Evolutionary conservation across 306 rosid genomes (phyloP).

Genomic region (Luffa acutangula): DNA sequence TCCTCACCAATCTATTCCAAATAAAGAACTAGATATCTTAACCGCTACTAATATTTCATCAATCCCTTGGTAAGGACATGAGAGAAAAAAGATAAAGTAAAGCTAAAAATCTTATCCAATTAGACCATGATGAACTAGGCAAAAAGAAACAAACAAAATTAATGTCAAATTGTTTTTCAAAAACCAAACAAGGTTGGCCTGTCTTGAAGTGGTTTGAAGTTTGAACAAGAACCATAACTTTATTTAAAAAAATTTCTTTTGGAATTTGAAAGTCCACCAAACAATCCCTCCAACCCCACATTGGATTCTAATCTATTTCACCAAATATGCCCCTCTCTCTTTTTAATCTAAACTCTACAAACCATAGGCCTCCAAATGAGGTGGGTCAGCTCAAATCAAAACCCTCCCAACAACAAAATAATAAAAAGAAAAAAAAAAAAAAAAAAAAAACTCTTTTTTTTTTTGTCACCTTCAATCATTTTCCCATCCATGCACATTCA

Average conservation of each 20-base stretch:
- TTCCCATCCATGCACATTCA: conserved; percentile 27
- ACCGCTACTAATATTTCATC: too few relatives aligned
- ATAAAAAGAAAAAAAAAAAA: too few relatives aligned
- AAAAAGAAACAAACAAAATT: not conserved
- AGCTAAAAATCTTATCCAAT: not conserved
- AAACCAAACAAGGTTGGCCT: not conserved
- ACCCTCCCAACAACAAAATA: not conserved
- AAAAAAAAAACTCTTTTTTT: not conserved
- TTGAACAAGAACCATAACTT: not conserved
- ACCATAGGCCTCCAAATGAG: conserved; percentile 23
- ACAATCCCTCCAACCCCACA: conserved; percentile 44
- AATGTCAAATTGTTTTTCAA: not conserved
- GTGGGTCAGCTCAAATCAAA: conserved; percentile 25
- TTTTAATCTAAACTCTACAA: conserved; percentile 27
- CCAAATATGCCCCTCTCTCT: conserved; percentile 19
- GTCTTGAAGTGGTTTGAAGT: not conserved
- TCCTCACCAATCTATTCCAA: too few relatives aligned
- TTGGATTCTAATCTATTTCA: conserved; percentile 59
- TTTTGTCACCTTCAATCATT: not conserved
- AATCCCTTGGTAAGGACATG: too few relatives aligned
- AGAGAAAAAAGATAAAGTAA: too few relatives aligned
- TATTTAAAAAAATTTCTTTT: not conserved
- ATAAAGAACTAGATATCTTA: too few relatives aligned
- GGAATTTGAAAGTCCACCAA: conserved; percentile 19
- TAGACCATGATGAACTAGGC: not conserved